Base-by-base conservation (phyloP, 202 grass and related monocot species). In the Carex sylvatica region DNA sequence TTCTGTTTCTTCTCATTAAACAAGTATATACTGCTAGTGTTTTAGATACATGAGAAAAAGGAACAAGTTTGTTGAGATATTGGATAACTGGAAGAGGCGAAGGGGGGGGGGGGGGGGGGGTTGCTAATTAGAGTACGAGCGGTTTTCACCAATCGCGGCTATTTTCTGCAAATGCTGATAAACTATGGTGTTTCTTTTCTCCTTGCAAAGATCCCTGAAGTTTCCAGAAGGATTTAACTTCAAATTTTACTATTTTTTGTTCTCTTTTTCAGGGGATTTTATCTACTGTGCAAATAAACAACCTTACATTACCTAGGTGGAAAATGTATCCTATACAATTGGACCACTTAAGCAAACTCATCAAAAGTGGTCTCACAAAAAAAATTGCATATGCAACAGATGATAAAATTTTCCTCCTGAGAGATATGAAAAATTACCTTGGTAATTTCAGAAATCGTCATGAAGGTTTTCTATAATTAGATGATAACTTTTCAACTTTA, bases 181-280 rank as follows among this genome's bases (percentile, higher is more conserved):
- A 44, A 47, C 0, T 44, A 13, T 13, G 18, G n/a, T 70, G 67
- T 47, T 23, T 52, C 5, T 52, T 51, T 73, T 15, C 11, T 26
- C 42, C 44, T 51, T 26, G 31, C 9, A 24, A 51, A 33, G 36
- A 72, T 30, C 15, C 13, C 24, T 55, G 9, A 1, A 2, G 5
- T 54, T 76, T 56, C 13, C 28, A 15, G 47, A 75, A 31, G 49
- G 72, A 75, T 56, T 30, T 54, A 30, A 54, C 14, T 31, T 30
- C 15, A 16, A 53, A 18, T 36, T 77, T 56, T 67, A 10, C 28
- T 30, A 58, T 22, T 80, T 15, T 65, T 33, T 11, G 40, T 46
- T 86, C 44, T 77, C 56, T 79, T 85, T 77, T 72, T 70, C 87
- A 98, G 95, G 95, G 95, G 65, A 93, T 98, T 91, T 76, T 98